Conservation (phyloP, 129 eudicot species). For the Rutidosis leptorrhynchoides region DNA sequence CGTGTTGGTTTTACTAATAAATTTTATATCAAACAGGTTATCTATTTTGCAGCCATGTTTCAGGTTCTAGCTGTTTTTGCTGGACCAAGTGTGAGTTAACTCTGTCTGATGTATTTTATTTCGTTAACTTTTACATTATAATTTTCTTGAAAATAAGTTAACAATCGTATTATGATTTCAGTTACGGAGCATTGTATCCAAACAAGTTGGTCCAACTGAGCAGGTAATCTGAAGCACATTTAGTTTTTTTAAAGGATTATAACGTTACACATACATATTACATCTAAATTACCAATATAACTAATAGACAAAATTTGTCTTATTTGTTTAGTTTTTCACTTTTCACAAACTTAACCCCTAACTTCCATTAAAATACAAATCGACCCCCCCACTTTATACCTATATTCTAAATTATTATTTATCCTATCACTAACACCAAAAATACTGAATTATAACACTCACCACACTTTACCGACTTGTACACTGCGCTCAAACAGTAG, state of each 20-base stretch:
- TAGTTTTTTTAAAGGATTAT: neutral
- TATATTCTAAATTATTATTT: too few species aligned
- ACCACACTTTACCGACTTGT: too few species aligned
- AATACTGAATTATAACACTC: too few species aligned
- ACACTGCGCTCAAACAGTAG: too few species aligned
- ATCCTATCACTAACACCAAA: too few species aligned
- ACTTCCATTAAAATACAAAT: too few species aligned
- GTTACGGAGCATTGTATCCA: slow-evolving; percentile 84
- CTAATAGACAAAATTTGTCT: too few species aligned
- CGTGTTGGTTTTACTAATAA: slow-evolving; percentile 18
- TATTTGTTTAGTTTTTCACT: too few species aligned
- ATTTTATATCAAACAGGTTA: slow-evolving; percentile 47
- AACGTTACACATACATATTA: neutral
- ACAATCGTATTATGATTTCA: slow-evolving; percentile 33
- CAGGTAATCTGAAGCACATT: slow-evolving; percentile 46
- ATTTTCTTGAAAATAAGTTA: slow-evolving; percentile 3
- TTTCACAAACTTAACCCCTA: too few species aligned
- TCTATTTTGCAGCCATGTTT: slow-evolving; percentile 68
- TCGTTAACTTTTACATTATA: neutral
- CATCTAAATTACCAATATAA: too few species aligned
- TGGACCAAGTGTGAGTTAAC: slow-evolving; percentile 66
- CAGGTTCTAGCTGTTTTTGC: slow-evolving; percentile 58
- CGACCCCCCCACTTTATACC: too few species aligned
- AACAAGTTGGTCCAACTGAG: slow-evolving; percentile 81
- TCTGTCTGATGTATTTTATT: neutral